phyloP scores from a whole-genome alignment of 2,329 filamentous ascomycete genomes.

The Scytalidium sp. region DNA sequence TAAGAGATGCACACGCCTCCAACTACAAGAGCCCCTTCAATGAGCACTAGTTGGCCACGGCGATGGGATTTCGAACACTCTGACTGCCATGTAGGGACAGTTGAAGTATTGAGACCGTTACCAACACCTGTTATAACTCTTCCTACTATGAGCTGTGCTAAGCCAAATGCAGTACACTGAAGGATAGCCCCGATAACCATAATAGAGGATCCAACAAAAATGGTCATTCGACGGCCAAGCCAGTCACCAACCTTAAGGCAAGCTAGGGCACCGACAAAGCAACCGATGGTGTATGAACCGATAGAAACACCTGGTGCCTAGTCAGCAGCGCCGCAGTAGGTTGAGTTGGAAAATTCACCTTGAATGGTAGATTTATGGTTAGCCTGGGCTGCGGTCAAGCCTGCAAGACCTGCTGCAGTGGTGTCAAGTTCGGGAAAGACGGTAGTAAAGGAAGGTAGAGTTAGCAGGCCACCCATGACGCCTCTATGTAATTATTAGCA shows the following conservation, averaged over 20 bases:
- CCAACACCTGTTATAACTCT: conserved; percentile 47
- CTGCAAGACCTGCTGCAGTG: too few relatives aligned
- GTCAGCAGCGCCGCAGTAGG: too few relatives aligned
- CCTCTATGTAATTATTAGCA: too few relatives aligned
- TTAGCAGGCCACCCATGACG: conserved; percentile 71
- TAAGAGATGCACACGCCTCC: conserved; percentile 55
- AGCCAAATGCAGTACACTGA: conserved; percentile 36
- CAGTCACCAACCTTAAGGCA: conserved; percentile 50
- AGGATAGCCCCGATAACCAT: conserved; percentile 53
- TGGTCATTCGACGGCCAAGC: conserved; percentile 50
- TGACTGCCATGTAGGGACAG: conserved; percentile 57
- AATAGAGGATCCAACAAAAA: conserved; percentile 54
- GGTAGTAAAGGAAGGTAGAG: conserved; percentile 48
- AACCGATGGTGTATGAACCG: conserved; percentile 57
- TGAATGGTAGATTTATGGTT: conserved; percentile 25
- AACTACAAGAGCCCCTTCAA: conserved; percentile 57
- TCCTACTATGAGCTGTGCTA: conserved; percentile 52
- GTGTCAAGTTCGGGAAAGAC: too few relatives aligned
- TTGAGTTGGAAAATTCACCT: too few relatives aligned
- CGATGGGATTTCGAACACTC: conserved; percentile 56
- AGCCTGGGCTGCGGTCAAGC: conserved; percentile 25
- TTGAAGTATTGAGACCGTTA: conserved; percentile 47
- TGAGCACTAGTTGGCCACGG: conserved; percentile 58
- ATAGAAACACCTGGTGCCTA: too few relatives aligned
- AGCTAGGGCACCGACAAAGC: conserved; percentile 49